phyloP scores from a whole-genome alignment of 352 stramenopile species.

The Phytopythium helicoides region DNA sequence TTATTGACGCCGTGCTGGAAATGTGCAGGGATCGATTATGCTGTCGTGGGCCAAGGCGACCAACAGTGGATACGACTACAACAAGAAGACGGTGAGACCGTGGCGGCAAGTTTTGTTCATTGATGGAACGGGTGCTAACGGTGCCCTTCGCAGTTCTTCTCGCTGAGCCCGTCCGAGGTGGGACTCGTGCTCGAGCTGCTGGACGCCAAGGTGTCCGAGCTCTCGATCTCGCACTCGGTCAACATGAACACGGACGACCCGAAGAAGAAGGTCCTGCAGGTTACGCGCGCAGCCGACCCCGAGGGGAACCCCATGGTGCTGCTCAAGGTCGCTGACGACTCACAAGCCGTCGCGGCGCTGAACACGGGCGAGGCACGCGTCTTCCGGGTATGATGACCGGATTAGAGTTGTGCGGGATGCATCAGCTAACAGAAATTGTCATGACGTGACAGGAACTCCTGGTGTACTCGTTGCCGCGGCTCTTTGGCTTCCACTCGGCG shows the following conservation, averaged over 20 bases:
- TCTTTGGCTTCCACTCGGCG: constrained; percentile 76
- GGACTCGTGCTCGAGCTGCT: constrained; percentile 76
- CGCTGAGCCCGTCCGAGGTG: constrained; percentile 71
- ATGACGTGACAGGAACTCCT: constrained; percentile 53
- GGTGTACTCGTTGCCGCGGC: constrained; percentile 68
- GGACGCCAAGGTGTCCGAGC: constrained; percentile 55
- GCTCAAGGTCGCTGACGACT: constrained; percentile 56
- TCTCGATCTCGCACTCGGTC: constrained; percentile 71
- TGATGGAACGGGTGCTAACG: too few species aligned
- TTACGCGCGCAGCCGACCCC: constrained; percentile 29
- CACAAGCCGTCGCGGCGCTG: constrained; percentile 49
- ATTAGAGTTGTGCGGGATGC: not conserved
- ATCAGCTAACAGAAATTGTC: not conserved
- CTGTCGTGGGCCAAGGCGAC: constrained; percentile 76
- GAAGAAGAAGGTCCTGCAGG: constrained; percentile 54
- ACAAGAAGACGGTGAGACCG: constrained; percentile 66
- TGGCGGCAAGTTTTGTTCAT: too few species aligned
- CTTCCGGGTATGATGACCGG: constrained; percentile 21
- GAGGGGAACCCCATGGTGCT: constrained; percentile 54
- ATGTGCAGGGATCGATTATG: constrained; percentile 73
- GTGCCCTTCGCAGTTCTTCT: constrained; percentile 88
- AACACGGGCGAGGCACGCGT: constrained; percentile 70
- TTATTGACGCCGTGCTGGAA: constrained; percentile 5
- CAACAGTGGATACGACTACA: constrained; percentile 75
- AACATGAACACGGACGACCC: constrained; percentile 70